Conservation (phyloP, 2,329 filamentous ascomycete genomes). For the Onygena corvina region DNA sequence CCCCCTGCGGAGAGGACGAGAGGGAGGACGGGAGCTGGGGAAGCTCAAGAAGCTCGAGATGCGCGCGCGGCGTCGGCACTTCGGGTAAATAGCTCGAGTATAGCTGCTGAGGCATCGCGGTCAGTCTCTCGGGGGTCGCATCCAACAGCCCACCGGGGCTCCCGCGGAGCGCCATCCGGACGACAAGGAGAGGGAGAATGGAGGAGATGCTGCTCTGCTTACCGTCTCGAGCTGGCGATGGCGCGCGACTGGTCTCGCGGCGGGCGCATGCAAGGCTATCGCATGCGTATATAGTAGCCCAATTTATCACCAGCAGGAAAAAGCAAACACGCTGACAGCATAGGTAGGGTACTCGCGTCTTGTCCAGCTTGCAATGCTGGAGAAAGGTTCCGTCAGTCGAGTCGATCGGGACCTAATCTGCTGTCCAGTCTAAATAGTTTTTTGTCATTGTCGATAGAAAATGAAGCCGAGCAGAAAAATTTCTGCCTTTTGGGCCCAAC, state of each 20-base stretch:
- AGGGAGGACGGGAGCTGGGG: not conserved
- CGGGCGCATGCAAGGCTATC: conserved; percentile 7
- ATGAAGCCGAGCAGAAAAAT: not conserved
- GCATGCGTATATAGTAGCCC: conserved; percentile 6
- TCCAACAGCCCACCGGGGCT: too few species aligned
- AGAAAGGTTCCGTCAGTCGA: too few species aligned
- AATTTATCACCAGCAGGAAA: conserved; percentile 1
- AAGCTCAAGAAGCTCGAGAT: not conserved
- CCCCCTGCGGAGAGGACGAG: not conserved
- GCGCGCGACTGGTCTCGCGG: not conserved
- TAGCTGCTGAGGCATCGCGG: too few species aligned
- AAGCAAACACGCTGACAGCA: not conserved
- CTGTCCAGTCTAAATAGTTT: too few species aligned
- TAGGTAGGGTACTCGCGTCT: not conserved
- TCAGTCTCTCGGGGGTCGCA: too few species aligned
- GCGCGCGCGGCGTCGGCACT: not conserved
- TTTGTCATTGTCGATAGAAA: too few species aligned
- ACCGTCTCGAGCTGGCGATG: not conserved
- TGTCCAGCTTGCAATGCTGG: too few species aligned
- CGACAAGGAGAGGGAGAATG: too few species aligned
- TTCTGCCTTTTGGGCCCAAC: not conserved
- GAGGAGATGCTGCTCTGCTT: not conserved
- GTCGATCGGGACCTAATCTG: too few species aligned
- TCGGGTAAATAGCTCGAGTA: not conserved
- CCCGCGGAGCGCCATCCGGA: too few species aligned